Evolutionary conservation across 306 rosid genomes (phyloP).

Genomic region (Inga leiocalycina): DNA sequence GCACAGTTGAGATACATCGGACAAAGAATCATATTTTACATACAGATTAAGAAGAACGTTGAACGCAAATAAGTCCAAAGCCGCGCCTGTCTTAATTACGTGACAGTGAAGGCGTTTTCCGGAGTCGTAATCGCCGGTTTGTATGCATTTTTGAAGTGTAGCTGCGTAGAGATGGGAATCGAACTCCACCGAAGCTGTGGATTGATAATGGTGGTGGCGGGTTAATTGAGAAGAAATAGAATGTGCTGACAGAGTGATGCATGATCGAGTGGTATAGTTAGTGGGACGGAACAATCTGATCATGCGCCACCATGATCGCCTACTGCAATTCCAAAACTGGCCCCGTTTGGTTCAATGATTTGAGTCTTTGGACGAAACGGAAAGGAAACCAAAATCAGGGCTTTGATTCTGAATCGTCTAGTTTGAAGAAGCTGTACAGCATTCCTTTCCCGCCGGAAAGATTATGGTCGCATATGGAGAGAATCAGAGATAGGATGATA

Average conservation of each 20-base stretch:
- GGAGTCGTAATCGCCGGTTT: background rate
- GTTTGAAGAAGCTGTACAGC: background rate
- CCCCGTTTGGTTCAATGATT: background rate
- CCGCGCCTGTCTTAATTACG: background rate
- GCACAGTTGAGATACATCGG: background rate
- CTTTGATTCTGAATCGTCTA: background rate
- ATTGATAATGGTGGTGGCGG: background rate
- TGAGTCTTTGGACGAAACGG: background rate
- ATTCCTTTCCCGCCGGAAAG: background rate
- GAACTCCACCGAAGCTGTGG: background rate
- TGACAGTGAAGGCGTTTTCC: background rate
- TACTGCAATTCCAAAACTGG: background rate
- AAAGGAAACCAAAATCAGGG: background rate
- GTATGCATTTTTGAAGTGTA: background rate
- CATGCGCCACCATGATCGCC: background rate
- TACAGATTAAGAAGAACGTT: background rate
- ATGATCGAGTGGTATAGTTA: background rate
- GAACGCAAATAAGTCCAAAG: background rate
- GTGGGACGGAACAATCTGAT: background rate
- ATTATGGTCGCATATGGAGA: background rate
- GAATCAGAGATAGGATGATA: background rate
- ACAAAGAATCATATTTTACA: background rate
- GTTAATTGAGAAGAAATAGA: background rate
- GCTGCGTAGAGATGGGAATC: background rate
- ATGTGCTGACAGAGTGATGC: background rate